Conservation (phyloP, 1,139 yeast species). For the Kodamaea plutei region DNA sequence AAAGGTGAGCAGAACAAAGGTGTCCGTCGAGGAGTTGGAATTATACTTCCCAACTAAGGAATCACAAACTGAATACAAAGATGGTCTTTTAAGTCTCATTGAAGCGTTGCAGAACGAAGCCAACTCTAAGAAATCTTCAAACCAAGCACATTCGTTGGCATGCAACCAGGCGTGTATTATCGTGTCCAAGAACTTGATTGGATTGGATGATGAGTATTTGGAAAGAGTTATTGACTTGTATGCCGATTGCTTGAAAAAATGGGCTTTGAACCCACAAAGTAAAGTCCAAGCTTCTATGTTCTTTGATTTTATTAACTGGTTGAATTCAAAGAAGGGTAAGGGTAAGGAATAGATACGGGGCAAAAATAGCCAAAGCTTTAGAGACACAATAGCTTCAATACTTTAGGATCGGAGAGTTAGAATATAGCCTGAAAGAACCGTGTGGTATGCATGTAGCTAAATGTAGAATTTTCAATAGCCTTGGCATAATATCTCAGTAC, state of each 20-base stretch:
- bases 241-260: conserved; percentile 48
- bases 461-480: too few relatives aligned
- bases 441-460: too few relatives aligned
- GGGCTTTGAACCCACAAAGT: conserved; percentile 51
- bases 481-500: too few relatives aligned
- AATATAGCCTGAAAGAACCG: too few relatives aligned
- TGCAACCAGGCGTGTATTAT: conserved; percentile 63
- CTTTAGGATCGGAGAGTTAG: too few relatives aligned
- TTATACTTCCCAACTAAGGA: conserved; percentile 17
- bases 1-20: conserved; percentile 54
- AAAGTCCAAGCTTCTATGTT: conserved; percentile 61
- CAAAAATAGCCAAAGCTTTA: too few relatives aligned
- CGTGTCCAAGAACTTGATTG: conserved; percentile 52
- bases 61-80: conserved; percentile 15
- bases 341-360: too few relatives aligned
- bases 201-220: conserved; percentile 26
- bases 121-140: conserved; percentile 39
- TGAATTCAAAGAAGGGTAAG: conserved; percentile 40
- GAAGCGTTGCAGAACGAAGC: conserved; percentile 37
- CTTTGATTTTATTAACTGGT: conserved; percentile 80
- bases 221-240: conserved; percentile 53
- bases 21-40: conserved; percentile 20
- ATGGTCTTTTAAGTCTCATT: conserved; percentile 22
- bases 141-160: conserved; percentile 49
- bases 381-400: too few relatives aligned